Percentiles rank a stretch among this genome's conserved stretches.
Conservation (phyloP, 2,329 filamentous ascomycete species). For the Cercospora zeina region DNA sequence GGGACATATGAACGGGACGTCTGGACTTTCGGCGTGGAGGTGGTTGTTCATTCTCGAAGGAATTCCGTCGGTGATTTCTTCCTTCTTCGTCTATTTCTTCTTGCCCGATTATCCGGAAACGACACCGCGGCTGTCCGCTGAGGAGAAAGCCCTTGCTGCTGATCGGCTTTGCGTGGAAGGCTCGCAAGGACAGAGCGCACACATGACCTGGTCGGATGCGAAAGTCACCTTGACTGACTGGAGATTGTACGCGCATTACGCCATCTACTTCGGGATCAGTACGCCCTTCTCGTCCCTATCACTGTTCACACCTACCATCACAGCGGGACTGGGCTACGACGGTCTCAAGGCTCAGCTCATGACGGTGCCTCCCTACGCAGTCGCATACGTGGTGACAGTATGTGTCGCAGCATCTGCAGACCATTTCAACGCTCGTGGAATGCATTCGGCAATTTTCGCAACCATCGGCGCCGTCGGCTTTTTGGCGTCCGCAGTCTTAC, state of each 20-base stretch:
- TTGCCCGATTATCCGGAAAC: slow-evolving; percentile 56
- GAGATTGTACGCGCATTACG: slow-evolving; percentile 55
- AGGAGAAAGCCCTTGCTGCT: slow-evolving; percentile 48
- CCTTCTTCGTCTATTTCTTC: slow-evolving; percentile 56
- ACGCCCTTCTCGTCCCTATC: slow-evolving; percentile 35
- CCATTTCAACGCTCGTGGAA: slow-evolving; percentile 58
- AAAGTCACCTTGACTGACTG: slow-evolving; percentile 53
- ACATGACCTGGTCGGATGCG: slow-evolving; percentile 53
- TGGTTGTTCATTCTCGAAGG: slow-evolving; percentile 73
- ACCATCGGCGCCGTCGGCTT: slow-evolving; percentile 59
- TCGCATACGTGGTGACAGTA: slow-evolving; percentile 50
- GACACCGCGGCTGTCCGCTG: slow-evolving; percentile 45
- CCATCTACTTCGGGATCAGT: slow-evolving; percentile 53
- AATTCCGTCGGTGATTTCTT: slow-evolving; percentile 52
- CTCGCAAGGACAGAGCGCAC: slow-evolving; percentile 43
- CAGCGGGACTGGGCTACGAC: slow-evolving; percentile 63
- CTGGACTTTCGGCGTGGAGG: slow-evolving; percentile 61
- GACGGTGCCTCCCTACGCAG: slow-evolving; percentile 40
- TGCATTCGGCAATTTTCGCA: slow-evolving; percentile 54
- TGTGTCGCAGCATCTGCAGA: slow-evolving; percentile 59
- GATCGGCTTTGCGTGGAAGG: slow-evolving; percentile 48
- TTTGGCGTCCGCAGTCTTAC: slow-evolving; percentile 63
- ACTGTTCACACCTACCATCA: slow-evolving; percentile 49
- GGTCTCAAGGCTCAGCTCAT: slow-evolving; percentile 49
- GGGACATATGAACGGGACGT: slow-evolving; percentile 56